phyloP scores from a whole-genome alignment of 345 rosid species.

The Heritiera fomes region DNA sequence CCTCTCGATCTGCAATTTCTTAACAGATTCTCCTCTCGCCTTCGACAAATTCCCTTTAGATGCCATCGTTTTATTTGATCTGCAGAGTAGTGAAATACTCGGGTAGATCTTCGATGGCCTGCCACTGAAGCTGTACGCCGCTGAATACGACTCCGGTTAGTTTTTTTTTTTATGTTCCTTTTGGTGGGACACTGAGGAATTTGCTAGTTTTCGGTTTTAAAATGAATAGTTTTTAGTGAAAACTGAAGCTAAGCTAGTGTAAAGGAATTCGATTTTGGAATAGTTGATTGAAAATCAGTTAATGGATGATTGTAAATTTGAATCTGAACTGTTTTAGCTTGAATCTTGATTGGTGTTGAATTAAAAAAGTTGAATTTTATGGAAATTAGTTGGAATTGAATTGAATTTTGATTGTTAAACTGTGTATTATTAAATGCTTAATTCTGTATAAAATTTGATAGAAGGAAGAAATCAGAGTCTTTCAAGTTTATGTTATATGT shows the following conservation, averaged over 20 bases:
- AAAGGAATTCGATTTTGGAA: neutral
- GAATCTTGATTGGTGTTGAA: neutral
- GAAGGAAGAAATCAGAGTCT: neutral
- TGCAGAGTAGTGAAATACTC: neutral
- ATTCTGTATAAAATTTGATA: neutral
- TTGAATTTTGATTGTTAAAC: slow-evolving; percentile 13
- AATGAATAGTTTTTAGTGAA: neutral
- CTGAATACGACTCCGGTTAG: slow-evolving; percentile 6
- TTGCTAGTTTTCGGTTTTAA: neutral
- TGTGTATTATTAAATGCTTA: neutral
- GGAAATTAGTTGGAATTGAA: neutral
- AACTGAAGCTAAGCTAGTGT: neutral
- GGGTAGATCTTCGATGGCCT: neutral
- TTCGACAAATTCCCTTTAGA: neutral
- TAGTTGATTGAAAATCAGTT: slow-evolving; percentile 15
- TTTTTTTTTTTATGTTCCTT: neutral
- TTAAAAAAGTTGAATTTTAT: neutral
- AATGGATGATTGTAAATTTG: neutral
- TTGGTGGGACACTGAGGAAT: neutral
- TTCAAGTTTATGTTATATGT: neutral
- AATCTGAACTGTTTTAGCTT: neutral
- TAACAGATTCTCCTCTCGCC: neutral
- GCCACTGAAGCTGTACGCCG: neutral
- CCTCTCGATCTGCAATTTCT: slow-evolving; percentile 18
- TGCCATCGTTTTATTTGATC: neutral